Percentiles rank a stretch among this genome's conserved stretches.
phyloP scores from a whole-genome alignment of 1,139 yeast species.

The Hanseniaspora sp. region DNA sequence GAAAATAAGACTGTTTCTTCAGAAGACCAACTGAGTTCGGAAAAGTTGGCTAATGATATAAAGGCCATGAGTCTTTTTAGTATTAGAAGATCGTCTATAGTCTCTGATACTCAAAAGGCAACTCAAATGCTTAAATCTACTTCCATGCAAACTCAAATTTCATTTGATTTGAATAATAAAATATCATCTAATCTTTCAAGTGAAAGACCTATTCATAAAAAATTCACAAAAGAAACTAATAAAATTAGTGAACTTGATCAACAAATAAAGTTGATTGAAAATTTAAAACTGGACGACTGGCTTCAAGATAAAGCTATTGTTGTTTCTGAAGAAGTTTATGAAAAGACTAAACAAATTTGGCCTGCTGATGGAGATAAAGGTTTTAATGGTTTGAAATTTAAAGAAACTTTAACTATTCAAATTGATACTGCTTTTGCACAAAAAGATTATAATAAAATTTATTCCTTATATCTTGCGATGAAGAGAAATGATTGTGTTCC shows the following conservation, averaged over 20 bases:
- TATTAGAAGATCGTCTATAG: neutral
- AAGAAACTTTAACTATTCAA: constrained; percentile 23
- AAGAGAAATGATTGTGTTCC: constrained; percentile 33
- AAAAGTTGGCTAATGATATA: neutral
- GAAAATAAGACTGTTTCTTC: neutral
- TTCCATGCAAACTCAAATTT: constrained; percentile 12
- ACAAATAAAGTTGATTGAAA: constrained; percentile 5
- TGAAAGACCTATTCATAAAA: neutral
- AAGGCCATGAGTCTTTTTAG: neutral
- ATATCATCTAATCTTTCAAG: neutral
- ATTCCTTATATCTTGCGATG: constrained; percentile 32
- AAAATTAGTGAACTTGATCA: neutral
- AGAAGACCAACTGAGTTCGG: neutral
- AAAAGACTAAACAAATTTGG: constrained; percentile 22
- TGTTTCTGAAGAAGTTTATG: constrained; percentile 10
- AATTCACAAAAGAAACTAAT: neutral
- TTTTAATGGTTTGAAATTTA: constrained; percentile 24
- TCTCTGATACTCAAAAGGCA: neutral
- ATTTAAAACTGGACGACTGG: constrained; percentile 12
- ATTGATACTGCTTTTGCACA: constrained; percentile 22
- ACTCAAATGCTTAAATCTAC: constrained; percentile 5
- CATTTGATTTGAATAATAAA: constrained; percentile 3
- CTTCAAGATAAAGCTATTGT: constrained; percentile 6
- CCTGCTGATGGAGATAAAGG: constrained; percentile 25
- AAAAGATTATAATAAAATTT: constrained; percentile 29